Base-by-base conservation (phyloP, 495 filamentous ascomycete genomes). In the Penicillium cosmopolitanum region DNA sequence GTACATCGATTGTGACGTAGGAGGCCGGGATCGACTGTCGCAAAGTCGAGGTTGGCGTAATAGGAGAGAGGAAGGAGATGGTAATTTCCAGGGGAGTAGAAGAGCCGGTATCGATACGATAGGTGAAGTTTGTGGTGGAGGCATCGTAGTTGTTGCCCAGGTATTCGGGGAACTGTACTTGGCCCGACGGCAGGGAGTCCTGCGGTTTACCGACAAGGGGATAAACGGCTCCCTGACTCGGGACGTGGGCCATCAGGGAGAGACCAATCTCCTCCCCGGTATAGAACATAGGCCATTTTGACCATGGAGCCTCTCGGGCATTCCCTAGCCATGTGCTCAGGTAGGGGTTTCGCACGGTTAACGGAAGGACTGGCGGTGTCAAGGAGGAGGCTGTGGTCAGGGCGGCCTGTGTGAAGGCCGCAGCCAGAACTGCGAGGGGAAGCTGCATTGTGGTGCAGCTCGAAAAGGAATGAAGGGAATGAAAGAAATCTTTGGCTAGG, bases 261-360 rank as follows among this genome's bases (percentile, higher is more conserved):
- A 97, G 89, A 15, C 94, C 94, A 58, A 96, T 71, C 80, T 93
- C 85, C 67, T 88, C 82, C 18, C 94, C 93, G 13, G 91, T 96
- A 81, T 89, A 98, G 71, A 98, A 98, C 61, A 96, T 96, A 28
- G 93, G 94, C 93, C 94, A 98, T 70, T 85, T 85, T 35, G 85
- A 82, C 93, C 94, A 98, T n/a, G 94, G 94, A 18, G 78, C 80
- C 13, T 89, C 85, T 50, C 94, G 84, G 35, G 92, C 91, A 76
- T 88, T 83, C 11, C 82, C 82, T 51, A 96, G 72, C 92, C 93
- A 97, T 12, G 92, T 89, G 65, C 90, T 96, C 40, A 97, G 77
- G 71, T 98, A 98, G 16, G 94, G 94, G 67, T 91, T 97, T 28
- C 94, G 87, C 34, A 98, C 93, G 60, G 90, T 86, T 68, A 98